Evolutionary conservation across 306 rosid genomes (phyloP), one percentile per base, ranked within the genome.

Genomic region (Phaseolus lunatus): DNA sequence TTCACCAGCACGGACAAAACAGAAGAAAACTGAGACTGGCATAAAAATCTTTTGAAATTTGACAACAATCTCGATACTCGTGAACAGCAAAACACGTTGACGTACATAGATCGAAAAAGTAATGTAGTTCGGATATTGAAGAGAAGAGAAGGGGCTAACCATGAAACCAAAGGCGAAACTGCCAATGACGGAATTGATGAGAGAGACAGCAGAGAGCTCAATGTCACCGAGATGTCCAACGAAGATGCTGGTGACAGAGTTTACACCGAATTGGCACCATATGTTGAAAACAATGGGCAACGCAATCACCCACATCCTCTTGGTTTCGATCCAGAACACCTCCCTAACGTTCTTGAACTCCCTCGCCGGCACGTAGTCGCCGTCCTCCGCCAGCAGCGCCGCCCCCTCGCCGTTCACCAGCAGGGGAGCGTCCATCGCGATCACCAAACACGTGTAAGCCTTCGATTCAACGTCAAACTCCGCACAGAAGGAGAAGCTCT

Each of bases 131-230:
- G 29, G 16, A 8, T 3, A 12, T 9, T 9, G 44, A 39, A 9
- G 63, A 56, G 63, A 56, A 57, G 20, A 58, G 31, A 12, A 58
- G 67, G 16, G 20, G 78, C 45, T 0, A 8, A 93, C 97, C 98
- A 91, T 44, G 92, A 93, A 93, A 31, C 96, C 97, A 58, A 93
- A 91, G 74, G 92, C 79, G 78, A 93, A 91, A 63, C 84, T 86
- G 24, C 87, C 83, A 53, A 91, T 80, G 20, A 91, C 98, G 26
- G 88, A 79, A 69, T 90, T 86, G n/a, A 92, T 72, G 5, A 94
- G 84, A 31, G 98, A 65, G 27, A 94, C 48, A 29, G 94, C 97
- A 33, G 98, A 91, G 84, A 94, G 97, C 72, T 94, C 83, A 11
- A 90, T 9, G 0, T 87, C 90, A 1, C 98, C 96, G 63, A 94